A percentile compares a stretch with the other conserved stretches of the same genome.
phyloP scores from a whole-genome alignment of 495 filamentous ascomycete genomes.

The Penicillium diatomitis region DNA sequence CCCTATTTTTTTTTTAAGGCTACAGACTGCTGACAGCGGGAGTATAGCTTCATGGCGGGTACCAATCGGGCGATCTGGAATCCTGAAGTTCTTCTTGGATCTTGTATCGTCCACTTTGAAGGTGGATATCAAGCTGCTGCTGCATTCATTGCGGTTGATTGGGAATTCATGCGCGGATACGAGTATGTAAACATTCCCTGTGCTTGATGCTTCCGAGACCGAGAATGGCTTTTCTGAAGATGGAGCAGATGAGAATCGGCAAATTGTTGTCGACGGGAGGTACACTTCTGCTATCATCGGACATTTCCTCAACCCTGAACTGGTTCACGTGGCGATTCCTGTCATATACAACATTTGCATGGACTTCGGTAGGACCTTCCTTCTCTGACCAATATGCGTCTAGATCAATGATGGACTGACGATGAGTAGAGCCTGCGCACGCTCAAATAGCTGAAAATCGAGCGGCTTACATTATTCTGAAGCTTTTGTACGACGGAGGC shows the following conservation, averaged over 20 bases:
- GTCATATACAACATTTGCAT: conserved; percentile 68
- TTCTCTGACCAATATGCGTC: not conserved
- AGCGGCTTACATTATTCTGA: conserved; percentile 36
- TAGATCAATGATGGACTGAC: conserved; percentile 7
- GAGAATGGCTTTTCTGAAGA: not conserved
- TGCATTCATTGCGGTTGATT: conserved; percentile 57
- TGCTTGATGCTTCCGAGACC: no score
- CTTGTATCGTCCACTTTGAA: conserved; percentile 35
- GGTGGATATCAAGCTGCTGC: conserved; percentile 24
- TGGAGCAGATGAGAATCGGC: conserved; percentile 60
- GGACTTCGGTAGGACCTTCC: conserved; percentile 51
- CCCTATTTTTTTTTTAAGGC: not conserved
- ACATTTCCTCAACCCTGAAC: conserved; percentile 38
- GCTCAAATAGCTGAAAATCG: conserved; percentile 52
- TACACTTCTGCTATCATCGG: conserved; percentile 48
- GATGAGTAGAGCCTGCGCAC: conserved; percentile 40
- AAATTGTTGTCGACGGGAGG: conserved; percentile 51
- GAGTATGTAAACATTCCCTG: conserved; percentile 34
- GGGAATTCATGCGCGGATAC: conserved; percentile 80
- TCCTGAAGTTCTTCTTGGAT: conserved; percentile 57
- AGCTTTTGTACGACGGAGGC: conserved; percentile 25
- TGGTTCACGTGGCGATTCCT: conserved; percentile 50
- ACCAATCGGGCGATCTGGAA: conserved; percentile 56
- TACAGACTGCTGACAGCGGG: not conserved
- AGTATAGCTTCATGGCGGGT: conserved; percentile 50